Base-by-base conservation (phyloP, 257 asterid genomes). In the Voacanga thouarsii region DNA sequence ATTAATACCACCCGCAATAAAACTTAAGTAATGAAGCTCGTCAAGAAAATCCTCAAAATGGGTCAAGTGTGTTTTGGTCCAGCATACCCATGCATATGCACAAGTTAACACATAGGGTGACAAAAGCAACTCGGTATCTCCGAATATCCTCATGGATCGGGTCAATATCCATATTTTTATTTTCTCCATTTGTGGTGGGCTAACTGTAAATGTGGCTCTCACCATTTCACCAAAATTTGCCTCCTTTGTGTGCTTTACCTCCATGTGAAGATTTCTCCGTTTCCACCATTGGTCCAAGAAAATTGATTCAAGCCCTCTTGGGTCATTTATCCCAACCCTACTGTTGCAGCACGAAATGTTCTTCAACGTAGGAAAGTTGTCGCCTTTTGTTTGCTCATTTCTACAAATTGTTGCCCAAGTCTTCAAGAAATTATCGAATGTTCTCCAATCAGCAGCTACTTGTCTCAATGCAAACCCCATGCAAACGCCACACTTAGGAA, bases 381-480 rank as follows among this genome's bases (percentile, higher is more conserved):
- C 70, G 21, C 45, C 41, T 41, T n/a, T 61, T 12, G 71, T 78
- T 3, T 80, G 77, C 10, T 71, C 80, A 1, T 24, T 14, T 74
- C 56, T 82, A 50, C 56, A 77, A 66, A 81, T 81, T 0, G 76
- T 71, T 33, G 91, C 86, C 92, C 95, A 90, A 0, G 85, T 80
- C 59, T 44, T 44, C 73, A 85, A 43, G 77, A 88, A 88, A 75
- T 89, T 89, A 74, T 88, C 74, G 73, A 89, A 89, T 8, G 91
- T 87, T 45, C 91, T 87, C 73, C 89, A 86, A 76, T 90, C 96
- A 5, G 91, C 89, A 5, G 68, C 92, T 64, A 81, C 94, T 50
- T 84, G 86, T 57, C 89, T 80, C 78, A 84, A 28, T 0, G 88
- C 77, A 82, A 88, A 89, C 19, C 94, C 96, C 23, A 89, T 26